Base-by-base conservation (phyloP, 2,329 filamentous ascomycete genomes). In the Verticillium nubilum region DNA sequence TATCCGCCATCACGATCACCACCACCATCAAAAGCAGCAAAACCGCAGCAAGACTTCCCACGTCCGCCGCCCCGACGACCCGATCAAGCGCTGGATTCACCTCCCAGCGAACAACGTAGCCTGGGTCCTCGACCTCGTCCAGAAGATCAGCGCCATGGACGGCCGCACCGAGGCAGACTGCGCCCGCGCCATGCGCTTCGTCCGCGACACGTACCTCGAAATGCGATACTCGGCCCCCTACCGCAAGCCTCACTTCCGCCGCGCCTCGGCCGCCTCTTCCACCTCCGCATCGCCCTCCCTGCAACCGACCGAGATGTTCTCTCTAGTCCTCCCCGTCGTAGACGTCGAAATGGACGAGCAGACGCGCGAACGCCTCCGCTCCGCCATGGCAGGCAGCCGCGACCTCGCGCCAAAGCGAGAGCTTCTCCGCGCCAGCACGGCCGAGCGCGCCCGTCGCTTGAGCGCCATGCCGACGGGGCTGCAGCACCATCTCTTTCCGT, bases 71-170 rank as follows among this genome's bases (percentile, higher is more conserved):
- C 56, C 1, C 19, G 28, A 17, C 7, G n/a, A 10, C 15, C 61
- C 62, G 0, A 17, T 64, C 4, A 64, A 64, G 59, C 5, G 62
- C 17, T 64, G 62, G 62, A 59, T 64, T 5, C 62, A 64, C 25
- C 59, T 64, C 0, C 62, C 62, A 4, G 61, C 62, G 7, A 64
- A 64, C 33, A 64, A 64, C 27, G 58, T 64, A 1, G 57, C 62
- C 27, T 64, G 62, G 62, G 61, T 64, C 35, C 62, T 63, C 54
- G 62, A 64, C 26, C 59, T 64, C 23, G 62, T 63, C 28, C 62
- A 64, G 54, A 42, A 62, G 2, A 52, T 64, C 15, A 61, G 59
- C 53, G 62, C 62, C 17, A 61, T 64, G 58, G 62, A 64, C 12
- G 59, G 59, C 10, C 5, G 56, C 47, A 61, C 61, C 1, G 59